Evolutionary conservation across 192 early-diverging fungal genomes (phyloP), one percentile per base, ranked within the genome.

Genomic region (Linnemannia elongata): DNA sequence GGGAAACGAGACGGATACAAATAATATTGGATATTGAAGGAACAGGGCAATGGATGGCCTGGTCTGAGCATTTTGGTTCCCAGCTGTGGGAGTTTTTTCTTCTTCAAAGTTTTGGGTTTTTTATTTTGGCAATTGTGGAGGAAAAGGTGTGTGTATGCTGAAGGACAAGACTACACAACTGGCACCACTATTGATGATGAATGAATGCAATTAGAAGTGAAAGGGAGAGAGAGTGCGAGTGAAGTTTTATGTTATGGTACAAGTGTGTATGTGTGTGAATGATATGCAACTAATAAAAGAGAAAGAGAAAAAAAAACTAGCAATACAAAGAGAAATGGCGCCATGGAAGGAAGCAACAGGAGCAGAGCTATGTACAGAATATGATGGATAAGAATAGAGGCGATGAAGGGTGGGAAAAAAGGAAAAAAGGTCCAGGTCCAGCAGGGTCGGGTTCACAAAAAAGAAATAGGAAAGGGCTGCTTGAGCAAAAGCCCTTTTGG

Each of bases 311-410:
- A 39, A 38, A 42, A 72, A 72, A 72, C 36, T 38, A 72, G 41
- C 70, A 72, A 72, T 66, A 66, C 60, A 66, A 57, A 72, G 70
- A 38, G n/a, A 38, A 71, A 72, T 72, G 70, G 39, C 70, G 70
- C 39, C 20, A 72, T 42, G 20, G 60, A 7, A 60, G 60, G 60
- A 66, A 22, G 60, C 27, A 33, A 57, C n/a, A 27, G 55, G n/a
- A 18, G 60, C 60, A 72, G 70, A 72, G 70, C 70, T 72, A 72
- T 72, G 41, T 72, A 72, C 70, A 72, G 70, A 72, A 72, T 42
- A 72, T 42, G 70, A 72, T 20, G 35, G 35, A 39, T 42, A 72
- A 72, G n/a, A 42, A 44, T 71, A 71, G 41, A 24, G n/a, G 18
- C 22, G 41, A 72, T 70, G 30, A 35, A 42, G 70, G 70, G 39